Evolutionary conservation across 2,329 filamentous ascomycete species (phyloP).

Genomic region (Fusarium sp.): DNA sequence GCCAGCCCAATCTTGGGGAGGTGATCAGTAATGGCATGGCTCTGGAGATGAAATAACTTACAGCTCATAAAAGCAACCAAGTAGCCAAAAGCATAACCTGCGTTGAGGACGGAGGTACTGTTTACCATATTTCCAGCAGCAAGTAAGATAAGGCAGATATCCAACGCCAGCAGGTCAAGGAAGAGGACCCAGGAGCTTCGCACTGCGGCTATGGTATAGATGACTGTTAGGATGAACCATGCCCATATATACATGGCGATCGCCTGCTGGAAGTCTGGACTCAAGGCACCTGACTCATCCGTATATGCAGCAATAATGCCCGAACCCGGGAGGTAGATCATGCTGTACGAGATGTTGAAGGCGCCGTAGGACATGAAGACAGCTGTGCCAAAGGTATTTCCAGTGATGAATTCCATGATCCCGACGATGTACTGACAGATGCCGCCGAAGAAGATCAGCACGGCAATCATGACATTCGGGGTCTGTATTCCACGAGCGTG

Average conservation of each 20-base stretch:
- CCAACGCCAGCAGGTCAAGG: slow-evolving; percentile 81
- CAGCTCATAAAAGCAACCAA: slow-evolving; percentile 15
- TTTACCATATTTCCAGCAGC: slow-evolving; percentile 12
- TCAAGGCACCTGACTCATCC: slow-evolving; percentile 7
- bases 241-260: slow-evolving; percentile 23
- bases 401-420: slow-evolving; percentile 24
- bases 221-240: slow-evolving; percentile 24
- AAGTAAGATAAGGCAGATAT: slow-evolving; percentile 67
- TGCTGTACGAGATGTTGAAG: slow-evolving; percentile 26
- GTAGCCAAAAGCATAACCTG: slow-evolving; percentile 19
- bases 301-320: slow-evolving; percentile 23
- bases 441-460: slow-evolving; percentile 25
- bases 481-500: slow-evolving; percentile 23
- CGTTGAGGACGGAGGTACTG: not conserved
- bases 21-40: not conserved
- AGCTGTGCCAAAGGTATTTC: slow-evolving; percentile 24
- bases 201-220: slow-evolving; percentile 8
- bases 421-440: slow-evolving; percentile 25
- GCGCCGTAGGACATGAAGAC: slow-evolving; percentile 27
- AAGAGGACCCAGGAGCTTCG: slow-evolving; percentile 5
- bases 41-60: not conserved
- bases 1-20: slow-evolving; percentile 9
- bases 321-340: slow-evolving; percentile 22
- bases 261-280: slow-evolving; percentile 17
- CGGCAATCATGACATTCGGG: slow-evolving; percentile 27